Evolutionary conservation across 768 basidiomycete genomes (phyloP).

Genomic region (Leccinum rimulosum): DNA sequence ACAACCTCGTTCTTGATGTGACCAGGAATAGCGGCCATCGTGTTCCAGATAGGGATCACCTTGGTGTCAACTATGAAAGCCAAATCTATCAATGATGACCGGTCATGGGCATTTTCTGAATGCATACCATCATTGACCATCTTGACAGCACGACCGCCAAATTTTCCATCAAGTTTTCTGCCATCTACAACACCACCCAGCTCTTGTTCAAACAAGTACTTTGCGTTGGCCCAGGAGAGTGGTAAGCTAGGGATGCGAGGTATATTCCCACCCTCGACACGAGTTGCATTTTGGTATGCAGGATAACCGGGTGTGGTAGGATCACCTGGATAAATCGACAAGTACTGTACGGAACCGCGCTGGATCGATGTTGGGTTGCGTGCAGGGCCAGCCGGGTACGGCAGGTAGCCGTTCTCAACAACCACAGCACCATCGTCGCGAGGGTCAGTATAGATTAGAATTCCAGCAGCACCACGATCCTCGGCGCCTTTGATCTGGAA

Average conservation of each 20-base stretch:
- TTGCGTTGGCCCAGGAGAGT: slow-evolving; percentile 82
- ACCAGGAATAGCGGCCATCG: slow-evolving; percentile 80
- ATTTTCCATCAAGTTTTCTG: slow-evolving; percentile 44
- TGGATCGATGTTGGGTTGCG: slow-evolving; percentile 81
- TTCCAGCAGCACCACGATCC: slow-evolving; percentile 74
- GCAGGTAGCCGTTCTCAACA: slow-evolving; percentile 67
- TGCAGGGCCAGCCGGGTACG: slow-evolving; percentile 80
- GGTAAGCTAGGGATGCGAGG: slow-evolving; percentile 82
- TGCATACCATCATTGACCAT: slow-evolving; percentile 53
- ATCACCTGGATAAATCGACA: slow-evolving; percentile 66
- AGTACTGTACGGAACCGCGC: slow-evolving; percentile 76
- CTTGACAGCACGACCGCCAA: slow-evolving; percentile 46
- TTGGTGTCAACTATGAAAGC: slow-evolving; percentile 58
- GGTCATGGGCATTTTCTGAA: not conserved
- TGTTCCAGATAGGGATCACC: slow-evolving; percentile 90
- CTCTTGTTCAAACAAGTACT: slow-evolving; percentile 58
- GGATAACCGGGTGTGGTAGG: slow-evolving; percentile 88
- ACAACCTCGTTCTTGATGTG: slow-evolving; percentile 81
- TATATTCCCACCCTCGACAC: slow-evolving; percentile 56
- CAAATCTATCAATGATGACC: not conserved
- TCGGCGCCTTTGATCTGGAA: slow-evolving; percentile 75
- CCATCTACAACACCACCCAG: slow-evolving; percentile 41
- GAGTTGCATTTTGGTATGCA: slow-evolving; percentile 78
- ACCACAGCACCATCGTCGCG: slow-evolving; percentile 83
- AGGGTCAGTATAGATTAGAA: slow-evolving; percentile 83